Evolutionary conservation across 176 grass and related monocot species (phyloP).

Genomic region (Elymus sibiricus): DNA sequence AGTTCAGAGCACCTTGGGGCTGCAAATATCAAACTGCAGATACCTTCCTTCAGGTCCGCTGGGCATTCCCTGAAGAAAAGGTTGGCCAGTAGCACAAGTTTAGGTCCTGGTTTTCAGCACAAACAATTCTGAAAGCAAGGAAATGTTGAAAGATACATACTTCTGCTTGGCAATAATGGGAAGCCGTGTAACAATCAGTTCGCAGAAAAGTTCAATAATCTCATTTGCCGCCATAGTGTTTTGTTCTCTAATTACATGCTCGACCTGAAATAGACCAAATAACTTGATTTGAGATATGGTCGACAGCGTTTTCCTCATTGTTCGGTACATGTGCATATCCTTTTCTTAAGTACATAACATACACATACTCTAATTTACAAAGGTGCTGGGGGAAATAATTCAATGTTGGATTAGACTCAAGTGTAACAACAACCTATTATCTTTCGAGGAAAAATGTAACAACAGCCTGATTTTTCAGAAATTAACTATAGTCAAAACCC

Average conservation of each 20-base stretch:
- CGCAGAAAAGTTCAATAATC: conserved; percentile 93
- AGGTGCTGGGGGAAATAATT: neutral
- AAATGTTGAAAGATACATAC: conserved; percentile 36
- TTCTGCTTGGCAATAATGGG: conserved; percentile 86
- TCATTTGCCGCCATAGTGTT: conserved; percentile 88
- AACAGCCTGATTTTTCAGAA: neutral
- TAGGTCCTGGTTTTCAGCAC: conserved; percentile 11
- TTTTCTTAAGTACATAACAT: neutral
- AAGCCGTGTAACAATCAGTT: conserved; percentile 81
- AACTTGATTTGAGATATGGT: neutral
- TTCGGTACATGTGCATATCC: neutral
- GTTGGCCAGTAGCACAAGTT: neutral
- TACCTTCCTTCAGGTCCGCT: conserved; percentile 93
- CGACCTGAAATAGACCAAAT: conserved; percentile 55
- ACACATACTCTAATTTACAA: neutral
- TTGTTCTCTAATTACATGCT: conserved; percentile 98
- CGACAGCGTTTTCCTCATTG: neutral
- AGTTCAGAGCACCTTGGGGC: conserved; percentile 92
- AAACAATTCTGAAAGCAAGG: neutral
- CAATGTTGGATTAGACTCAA: neutral
- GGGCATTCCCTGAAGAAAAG: conserved; percentile 73
- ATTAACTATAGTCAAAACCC: neutral
- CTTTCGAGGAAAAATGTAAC: neutral
- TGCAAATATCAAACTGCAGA: conserved; percentile 93
- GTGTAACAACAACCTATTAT: neutral